Evolutionary conservation across 169 alveolate genomes (phyloP), one percentile per base, ranked within the genome.

Genomic region (Plasmodium chabaudi): DNA sequence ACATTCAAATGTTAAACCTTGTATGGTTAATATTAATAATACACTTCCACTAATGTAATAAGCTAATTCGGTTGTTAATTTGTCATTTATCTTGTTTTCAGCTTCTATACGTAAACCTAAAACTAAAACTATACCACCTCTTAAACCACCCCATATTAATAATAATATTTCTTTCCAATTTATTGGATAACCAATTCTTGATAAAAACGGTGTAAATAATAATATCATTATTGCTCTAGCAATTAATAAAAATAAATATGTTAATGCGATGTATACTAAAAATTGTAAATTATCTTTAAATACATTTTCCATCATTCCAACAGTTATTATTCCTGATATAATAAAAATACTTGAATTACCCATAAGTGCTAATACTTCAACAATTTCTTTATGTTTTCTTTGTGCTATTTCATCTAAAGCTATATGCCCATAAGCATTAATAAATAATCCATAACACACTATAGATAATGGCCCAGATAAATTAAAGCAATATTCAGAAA

Each of bases 111-210:
- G 94, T 70, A 97, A 92, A 0, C 98, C 98, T 21, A 97, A 79
- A 21, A 96, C 98, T 92, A 97, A 86, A 27, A 95, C 97, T 19
- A 97, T 95, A 68, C 98, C 99, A 0, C 99, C 99, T 39, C 99
- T 91, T 21, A 97, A 92, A 10, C 99, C 99, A 0, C 98, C 98
- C 97, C 97, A 97, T 17, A 95, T 91, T 60, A 97, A 91, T 63
- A 97, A 84, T 27, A 96, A 74, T 44, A 94, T 95, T 87, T 95
- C 98, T 68, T 95, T 95, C 91, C 94, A 95, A 46, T 92, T 92
- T 23, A 95, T 63, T 5, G 94, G 94, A 63, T 95, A 94, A 0
- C 97, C 97, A 21, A 93, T 94, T 65, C 91, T 67, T 25, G 95
- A 56, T 5, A 95, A 75, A 12, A 95, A 89, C 0, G 98, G 98